phyloP scores from a whole-genome alignment of 1,139 yeast genomes.

The Tardiomyces depauwii region DNA sequence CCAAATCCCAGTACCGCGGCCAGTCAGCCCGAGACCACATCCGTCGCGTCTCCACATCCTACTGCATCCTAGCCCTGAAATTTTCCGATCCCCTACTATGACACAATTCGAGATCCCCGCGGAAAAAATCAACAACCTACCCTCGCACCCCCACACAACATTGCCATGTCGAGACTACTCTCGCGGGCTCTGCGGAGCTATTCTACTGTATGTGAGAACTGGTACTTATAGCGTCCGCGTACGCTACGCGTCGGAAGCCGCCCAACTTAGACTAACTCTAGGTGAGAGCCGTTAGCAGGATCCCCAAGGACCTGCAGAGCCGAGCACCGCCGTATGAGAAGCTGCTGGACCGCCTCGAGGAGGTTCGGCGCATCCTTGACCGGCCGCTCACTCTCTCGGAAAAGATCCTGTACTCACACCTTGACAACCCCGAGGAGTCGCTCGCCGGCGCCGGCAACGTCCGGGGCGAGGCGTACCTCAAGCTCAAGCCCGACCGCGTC shows the following conservation, averaged over 20 bases:
- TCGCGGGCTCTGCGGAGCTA: neutral
- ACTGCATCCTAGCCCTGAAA: neutral
- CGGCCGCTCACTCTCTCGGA: constrained; percentile 87
- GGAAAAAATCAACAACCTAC: neutral
- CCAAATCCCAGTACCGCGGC: too few relatives aligned
- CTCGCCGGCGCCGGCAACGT: constrained; percentile 45
- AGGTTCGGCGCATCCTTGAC: constrained; percentile 53
- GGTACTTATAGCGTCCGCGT: too few relatives aligned
- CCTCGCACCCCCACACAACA: neutral
- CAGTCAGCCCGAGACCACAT: too few relatives aligned
- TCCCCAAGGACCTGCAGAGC: constrained; percentile 19
- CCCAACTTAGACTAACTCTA: neutral
- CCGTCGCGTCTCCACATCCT: neutral
- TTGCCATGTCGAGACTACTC: neutral
- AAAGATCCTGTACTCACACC: constrained; percentile 84
- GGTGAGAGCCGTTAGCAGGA: neutral
- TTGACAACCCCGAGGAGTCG: constrained; percentile 75
- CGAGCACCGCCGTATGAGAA: constrained; percentile 84
- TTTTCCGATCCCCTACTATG: neutral
- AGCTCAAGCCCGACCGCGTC: constrained; percentile 92
- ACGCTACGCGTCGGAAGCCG: too few relatives aligned
- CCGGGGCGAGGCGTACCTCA: constrained; percentile 78
- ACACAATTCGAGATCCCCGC: neutral
- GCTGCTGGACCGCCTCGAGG: constrained; percentile 48
- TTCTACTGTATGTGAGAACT: neutral